These are phyloP conservation scores for Dactylellina leptospora DNA, from an alignment of 2,329 filamentous ascomycete species.

Conservation along the genomic window DNA sequence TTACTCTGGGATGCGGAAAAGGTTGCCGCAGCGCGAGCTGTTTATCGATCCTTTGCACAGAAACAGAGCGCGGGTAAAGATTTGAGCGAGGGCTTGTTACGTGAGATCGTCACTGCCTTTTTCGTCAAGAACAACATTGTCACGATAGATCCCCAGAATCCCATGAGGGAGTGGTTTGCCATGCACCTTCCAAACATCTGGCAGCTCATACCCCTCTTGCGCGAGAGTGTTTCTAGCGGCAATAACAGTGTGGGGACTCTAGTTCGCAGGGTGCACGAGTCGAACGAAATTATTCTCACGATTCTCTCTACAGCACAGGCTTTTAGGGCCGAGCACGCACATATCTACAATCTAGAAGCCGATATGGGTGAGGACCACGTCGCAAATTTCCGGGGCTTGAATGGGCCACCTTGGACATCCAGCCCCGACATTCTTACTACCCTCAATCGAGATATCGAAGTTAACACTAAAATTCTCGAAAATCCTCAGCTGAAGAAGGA, in stretches of 20 bases:
- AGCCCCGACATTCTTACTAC: conserved; percentile 59
- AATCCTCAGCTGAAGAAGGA: conserved; percentile 55
- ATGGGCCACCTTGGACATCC: conserved; percentile 89
- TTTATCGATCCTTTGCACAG: conserved; percentile 69
- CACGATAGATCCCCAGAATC: conserved; percentile 12
- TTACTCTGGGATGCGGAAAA: conserved; percentile 92
- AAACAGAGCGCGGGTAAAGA: conserved; percentile 49
- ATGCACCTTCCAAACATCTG: conserved; percentile 50
- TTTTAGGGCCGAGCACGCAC: conserved; percentile 76
- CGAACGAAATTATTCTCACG: conserved; percentile 74
- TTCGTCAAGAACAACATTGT: conserved; percentile 40
- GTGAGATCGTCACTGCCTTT: conserved; percentile 51
- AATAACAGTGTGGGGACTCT: conserved; percentile 14
- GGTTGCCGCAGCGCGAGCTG: conserved; percentile 76
- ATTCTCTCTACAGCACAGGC: conserved; percentile 39
- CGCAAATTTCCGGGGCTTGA: conserved; percentile 70
- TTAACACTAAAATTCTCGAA: conserved; percentile 58
- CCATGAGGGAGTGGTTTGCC: conserved; percentile 52
- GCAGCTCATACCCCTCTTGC: conserved; percentile 37
- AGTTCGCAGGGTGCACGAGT: conserved; percentile 66
- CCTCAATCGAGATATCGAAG: conserved; percentile 55
- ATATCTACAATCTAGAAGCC: conserved; percentile 75
- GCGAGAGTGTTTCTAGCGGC: conserved; percentile 20
- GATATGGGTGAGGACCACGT: conserved; percentile 74
- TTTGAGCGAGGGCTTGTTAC: conserved; percentile 55